Evolutionary conservation across 495 filamentous ascomycete species (phyloP).

Genomic region (Xylaria telfairii): DNA sequence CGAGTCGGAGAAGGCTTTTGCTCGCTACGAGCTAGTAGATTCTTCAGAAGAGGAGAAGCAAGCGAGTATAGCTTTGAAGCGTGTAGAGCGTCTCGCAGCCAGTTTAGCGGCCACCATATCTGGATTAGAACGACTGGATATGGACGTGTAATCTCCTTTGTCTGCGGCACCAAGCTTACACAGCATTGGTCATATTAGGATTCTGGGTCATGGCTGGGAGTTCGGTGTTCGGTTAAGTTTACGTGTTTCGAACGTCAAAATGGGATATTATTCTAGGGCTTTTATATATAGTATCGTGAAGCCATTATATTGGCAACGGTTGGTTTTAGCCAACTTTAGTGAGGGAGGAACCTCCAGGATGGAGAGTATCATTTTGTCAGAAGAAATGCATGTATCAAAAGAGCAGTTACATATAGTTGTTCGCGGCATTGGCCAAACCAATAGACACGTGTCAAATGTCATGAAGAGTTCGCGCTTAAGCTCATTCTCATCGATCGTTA

Average conservation of each 20-base stretch:
- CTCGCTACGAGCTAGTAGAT: constrained; percentile 64
- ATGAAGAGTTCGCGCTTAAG: no score
- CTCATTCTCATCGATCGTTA: neutral
- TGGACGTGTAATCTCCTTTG: constrained; percentile 15
- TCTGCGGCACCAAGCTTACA: neutral
- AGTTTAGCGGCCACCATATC: constrained; percentile 47
- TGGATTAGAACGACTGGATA: constrained; percentile 46
- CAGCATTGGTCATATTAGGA: neutral
- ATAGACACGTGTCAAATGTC: neutral
- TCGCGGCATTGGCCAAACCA: neutral
- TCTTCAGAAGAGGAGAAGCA: constrained; percentile 53
- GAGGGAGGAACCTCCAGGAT: no score
- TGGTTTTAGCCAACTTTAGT: no score
- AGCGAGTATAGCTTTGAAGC: constrained; percentile 43
- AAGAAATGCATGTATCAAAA: neutral
- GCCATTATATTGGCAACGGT: neutral
- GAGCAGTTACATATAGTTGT: neutral
- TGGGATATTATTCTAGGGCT: neutral
- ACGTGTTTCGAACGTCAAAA: neutral
- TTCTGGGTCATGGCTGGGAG: neutral
- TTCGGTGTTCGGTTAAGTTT: constrained; percentile 8
- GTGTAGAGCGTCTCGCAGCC: constrained; percentile 48
- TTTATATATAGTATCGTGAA: neutral
- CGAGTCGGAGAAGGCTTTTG: constrained; percentile 61
- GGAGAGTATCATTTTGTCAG: neutral